Evolutionary conservation across 2,329 filamentous ascomycete species (phyloP).

Genomic region (Didymellaceae sp.): DNA sequence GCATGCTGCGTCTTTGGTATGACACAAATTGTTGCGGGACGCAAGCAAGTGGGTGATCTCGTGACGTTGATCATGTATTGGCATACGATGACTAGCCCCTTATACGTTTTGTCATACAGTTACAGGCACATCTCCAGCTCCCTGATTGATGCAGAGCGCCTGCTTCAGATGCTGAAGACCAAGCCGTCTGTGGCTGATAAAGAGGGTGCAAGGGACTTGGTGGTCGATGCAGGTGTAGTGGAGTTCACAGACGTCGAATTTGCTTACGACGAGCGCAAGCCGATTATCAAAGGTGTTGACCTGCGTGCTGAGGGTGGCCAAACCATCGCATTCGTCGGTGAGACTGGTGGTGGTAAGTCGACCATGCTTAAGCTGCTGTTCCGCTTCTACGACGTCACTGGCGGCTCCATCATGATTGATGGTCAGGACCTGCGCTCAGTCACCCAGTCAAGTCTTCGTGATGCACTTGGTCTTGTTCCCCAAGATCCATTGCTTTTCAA

Average conservation of each 20-base stretch:
- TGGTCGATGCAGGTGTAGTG: conserved; percentile 57
- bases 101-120: conserved; percentile 59
- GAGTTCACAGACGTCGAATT: conserved; percentile 63
- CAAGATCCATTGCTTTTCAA: conserved; percentile 71
- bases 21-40: conserved; percentile 58
- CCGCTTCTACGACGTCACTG: conserved; percentile 65
- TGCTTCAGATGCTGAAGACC: conserved; percentile 64
- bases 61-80: conserved; percentile 72
- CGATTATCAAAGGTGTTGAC: conserved; percentile 58
- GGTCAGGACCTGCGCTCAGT: conserved; percentile 66
- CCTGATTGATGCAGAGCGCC: conserved; percentile 69
- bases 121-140: conserved; percentile 58
- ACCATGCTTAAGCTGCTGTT: conserved; percentile 67
- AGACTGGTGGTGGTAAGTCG: conserved; percentile 68
- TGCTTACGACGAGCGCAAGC: conserved; percentile 61
- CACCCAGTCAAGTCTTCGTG: conserved; percentile 63
- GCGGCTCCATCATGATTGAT: conserved; percentile 63
- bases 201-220: conserved; percentile 48
- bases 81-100: conserved; percentile 55
- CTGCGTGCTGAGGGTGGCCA: conserved; percentile 60
- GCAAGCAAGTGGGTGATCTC: conserved; percentile 64
- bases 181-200: conserved; percentile 62
- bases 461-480: conserved; percentile 67
- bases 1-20: conserved; percentile 60
- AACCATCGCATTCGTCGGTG: conserved; percentile 66